These are phyloP conservation scores for Panaeolus cyanescens DNA, from an alignment of 768 basidiomycete genomes.

Conservation along the genomic window DNA sequence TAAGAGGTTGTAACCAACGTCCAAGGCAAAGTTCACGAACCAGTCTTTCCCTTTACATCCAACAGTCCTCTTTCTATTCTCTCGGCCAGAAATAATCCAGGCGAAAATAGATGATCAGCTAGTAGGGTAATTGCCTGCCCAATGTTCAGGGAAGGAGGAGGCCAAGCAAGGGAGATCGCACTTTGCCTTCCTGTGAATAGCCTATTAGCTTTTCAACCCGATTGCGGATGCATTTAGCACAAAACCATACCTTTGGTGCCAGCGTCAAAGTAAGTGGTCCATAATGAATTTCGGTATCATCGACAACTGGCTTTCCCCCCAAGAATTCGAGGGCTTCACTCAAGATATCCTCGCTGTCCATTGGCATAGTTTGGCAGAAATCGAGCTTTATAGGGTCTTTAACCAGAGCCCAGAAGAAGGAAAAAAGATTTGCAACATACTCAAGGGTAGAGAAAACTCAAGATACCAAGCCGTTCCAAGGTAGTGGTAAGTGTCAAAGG, in stretches of 20 bases:
- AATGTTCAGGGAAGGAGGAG: constrained; percentile 8
- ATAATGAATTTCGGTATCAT: constrained; percentile 48
- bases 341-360: constrained; percentile 50
- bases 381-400: background rate
- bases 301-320: constrained; percentile 43
- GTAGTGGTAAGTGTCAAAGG: background rate
- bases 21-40: constrained; percentile 26
- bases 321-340: constrained; percentile 54
- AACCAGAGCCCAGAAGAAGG: background rate
- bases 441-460: background rate
- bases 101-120: constrained; percentile 76
- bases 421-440: background rate
- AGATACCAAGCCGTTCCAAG: background rate
- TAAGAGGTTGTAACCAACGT: background rate
- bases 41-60: constrained; percentile 37
- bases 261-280: constrained; percentile 56
- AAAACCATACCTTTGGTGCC: constrained; percentile 54
- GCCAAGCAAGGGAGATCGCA: constrained; percentile 25
- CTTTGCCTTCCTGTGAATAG: constrained; percentile 57
- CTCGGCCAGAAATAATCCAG: constrained; percentile 66
- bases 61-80: constrained; percentile 60
- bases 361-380: background rate
- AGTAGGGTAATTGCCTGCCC: constrained; percentile 67
- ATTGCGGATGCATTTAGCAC: background rate
- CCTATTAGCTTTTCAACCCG: background rate